Evolutionary conservation across 306 rosid genomes (phyloP).

Genomic region (Lathyrus oleraceus): DNA sequence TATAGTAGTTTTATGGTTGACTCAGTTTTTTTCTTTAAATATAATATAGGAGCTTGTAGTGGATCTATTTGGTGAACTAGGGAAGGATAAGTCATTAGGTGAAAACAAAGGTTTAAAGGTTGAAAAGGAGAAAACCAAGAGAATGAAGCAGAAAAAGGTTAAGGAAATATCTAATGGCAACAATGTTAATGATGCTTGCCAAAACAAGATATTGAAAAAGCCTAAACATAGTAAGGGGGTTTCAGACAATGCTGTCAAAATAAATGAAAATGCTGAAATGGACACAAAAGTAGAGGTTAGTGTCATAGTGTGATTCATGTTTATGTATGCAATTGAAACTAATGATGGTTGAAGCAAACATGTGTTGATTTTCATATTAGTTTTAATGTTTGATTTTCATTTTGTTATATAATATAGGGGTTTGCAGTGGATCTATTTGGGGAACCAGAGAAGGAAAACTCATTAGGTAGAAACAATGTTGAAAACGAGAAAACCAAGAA

Average conservation of each 20-base stretch:
- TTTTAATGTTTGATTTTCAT: background rate
- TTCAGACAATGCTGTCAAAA: no score
- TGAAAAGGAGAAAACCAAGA: conserved; percentile 26
- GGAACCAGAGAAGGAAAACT: conserved; percentile 58
- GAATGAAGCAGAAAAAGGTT: conserved; percentile 49
- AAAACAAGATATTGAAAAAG: no score
- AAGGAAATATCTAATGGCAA: conserved; percentile 59
- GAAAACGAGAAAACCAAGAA: conserved; percentile 32
- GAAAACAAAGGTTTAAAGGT: background rate
- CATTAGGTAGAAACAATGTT: conserved; percentile 9
- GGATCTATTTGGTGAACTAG: background rate
- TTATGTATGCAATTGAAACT: background rate
- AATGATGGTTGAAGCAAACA: conserved; percentile 7
- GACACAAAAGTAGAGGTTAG: no score
- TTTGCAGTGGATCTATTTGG: conserved; percentile 14
- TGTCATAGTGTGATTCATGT: no score
- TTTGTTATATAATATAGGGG: conserved; percentile 33
- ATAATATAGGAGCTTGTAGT: conserved; percentile 37
- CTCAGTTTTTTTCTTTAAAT: no score
- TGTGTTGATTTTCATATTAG: background rate
- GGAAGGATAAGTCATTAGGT: conserved; percentile 57
- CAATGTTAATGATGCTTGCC: conserved; percentile 27
- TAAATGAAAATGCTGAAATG: no score
- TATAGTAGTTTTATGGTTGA: background rate
- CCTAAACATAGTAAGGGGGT: no score